Base-by-base conservation (phyloP, 2,329 filamentous ascomycete genomes). In the Dactylonectria macrodidyma region DNA sequence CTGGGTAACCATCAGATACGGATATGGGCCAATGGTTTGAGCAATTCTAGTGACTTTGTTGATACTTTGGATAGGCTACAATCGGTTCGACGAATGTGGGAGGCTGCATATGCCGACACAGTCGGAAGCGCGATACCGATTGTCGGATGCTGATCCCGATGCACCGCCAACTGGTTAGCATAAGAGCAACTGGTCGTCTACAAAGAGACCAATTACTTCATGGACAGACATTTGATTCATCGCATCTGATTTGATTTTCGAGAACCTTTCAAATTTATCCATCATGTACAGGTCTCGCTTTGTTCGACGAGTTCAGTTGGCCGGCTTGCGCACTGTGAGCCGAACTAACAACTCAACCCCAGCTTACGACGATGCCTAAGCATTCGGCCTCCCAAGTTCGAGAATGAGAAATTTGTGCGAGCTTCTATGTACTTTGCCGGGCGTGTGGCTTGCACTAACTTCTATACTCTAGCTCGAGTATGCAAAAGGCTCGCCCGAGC, bases 401-500 rank as follows among this genome's bases (percentile, higher is more conserved):
- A 73, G 5, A 73, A 73, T 60, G 71, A 73, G 38, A 73, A 73
- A 36, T 68, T 73, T 59, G 71, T 70, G 64, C 2, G n/a, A 30
- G 26, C 2, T 4, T 30, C 26, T 3, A 0, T 19, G 16, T 5
- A 1, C 12, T 5, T 3, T 16, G 8, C n/a, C 0, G 3, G 10
- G 0, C 0, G 0, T 4, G 0, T 2, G 2, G 6, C 8, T n/a
- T 3, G 0, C 1, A 1, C 59, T 72, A 11, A 72, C 51, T 16
- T n/a, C 1, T 5, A 4, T 0, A 12, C 1, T n/a, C 1, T 44
- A 73, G 72, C 69, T 72, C 1, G 63, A 73, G 3, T 73, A 73
- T 4, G 72, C 71, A 14, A 73, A 73, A 22, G 69, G 72, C 3
- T 73, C 72, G 0, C 65, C 69, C 0, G 72, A 73, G 30, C 58